These are phyloP conservation scores for Aspergillus arachidicola DNA, from an alignment of 2,329 filamentous ascomycete genomes.

Conservation along the genomic window DNA sequence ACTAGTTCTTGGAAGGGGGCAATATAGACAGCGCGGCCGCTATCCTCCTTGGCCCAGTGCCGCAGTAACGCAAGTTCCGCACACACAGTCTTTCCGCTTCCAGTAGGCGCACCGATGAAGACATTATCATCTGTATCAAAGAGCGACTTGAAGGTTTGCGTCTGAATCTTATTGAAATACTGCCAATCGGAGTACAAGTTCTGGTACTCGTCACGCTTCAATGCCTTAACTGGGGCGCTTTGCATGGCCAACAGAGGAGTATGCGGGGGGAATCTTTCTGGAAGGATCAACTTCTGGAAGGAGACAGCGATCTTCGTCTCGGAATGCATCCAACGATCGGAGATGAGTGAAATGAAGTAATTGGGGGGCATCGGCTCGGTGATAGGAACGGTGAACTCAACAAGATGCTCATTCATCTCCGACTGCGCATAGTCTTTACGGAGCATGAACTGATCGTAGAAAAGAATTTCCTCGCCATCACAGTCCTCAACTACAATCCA, in stretches of 20 bases:
- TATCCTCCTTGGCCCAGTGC: constrained; percentile 75
- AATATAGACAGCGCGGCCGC: constrained; percentile 86
- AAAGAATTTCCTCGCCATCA: constrained; percentile 93
- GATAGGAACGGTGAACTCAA: constrained; percentile 95
- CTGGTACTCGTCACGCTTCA: constrained; percentile 83
- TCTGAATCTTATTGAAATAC: constrained; percentile 96
- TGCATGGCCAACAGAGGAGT: constrained; percentile 92
- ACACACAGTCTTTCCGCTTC: constrained; percentile 95
- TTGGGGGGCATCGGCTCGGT: constrained; percentile 98
- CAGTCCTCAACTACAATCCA: constrained; percentile 98
- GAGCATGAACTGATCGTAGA: constrained; percentile 90
- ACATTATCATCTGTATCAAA: constrained; percentile 92
- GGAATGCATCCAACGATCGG: constrained; percentile 97
- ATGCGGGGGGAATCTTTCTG: constrained; percentile 92
- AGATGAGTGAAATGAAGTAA: constrained; percentile 94
- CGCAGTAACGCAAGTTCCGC: constrained; percentile 90
- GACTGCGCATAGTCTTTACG: constrained; percentile 83
- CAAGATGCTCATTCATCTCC: constrained; percentile 88
- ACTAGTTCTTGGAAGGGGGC: constrained; percentile 94
- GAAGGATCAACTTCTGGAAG: constrained; percentile 91
- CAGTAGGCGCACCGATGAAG: constrained; percentile 87
- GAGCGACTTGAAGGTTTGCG: constrained; percentile 92
- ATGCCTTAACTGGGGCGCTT: constrained; percentile 80
- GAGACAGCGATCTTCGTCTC: constrained; percentile 91
- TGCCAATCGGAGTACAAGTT: constrained; percentile 80